phyloP scores from a whole-genome alignment of 257 asterid species.

The Plectranthus barbatus region DNA sequence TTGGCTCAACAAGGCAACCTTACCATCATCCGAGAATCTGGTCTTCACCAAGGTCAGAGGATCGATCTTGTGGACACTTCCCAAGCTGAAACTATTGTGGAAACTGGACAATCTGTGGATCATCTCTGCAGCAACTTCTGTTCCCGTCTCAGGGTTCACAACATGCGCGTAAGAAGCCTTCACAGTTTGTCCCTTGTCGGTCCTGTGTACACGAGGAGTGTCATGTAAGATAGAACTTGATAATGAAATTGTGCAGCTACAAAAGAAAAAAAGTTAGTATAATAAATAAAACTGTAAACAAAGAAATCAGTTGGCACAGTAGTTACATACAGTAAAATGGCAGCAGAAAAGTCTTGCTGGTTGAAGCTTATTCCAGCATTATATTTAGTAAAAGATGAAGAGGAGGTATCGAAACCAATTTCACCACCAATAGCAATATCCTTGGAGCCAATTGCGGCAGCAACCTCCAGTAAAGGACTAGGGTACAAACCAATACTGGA shows the following conservation, averaged over 20 bases:
- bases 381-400: constrained; percentile 71
- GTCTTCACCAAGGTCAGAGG: constrained; percentile 57
- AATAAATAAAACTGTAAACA: too few species aligned
- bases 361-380: constrained; percentile 75
- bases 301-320: too few species aligned
- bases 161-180: constrained; percentile 69
- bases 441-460: constrained; percentile 68
- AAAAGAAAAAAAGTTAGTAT: background rate
- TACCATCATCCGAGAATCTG: constrained; percentile 61
- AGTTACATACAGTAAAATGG: constrained; percentile 50
- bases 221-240: background rate
- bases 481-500: constrained; percentile 79
- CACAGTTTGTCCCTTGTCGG: constrained; percentile 74
- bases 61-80: constrained; percentile 55
- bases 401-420: constrained; percentile 65
- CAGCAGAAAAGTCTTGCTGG: constrained; percentile 72
- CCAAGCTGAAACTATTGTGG: constrained; percentile 66
- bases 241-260: background rate
- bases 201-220: constrained; percentile 25
- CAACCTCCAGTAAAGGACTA: constrained; percentile 63
- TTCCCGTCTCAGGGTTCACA: constrained; percentile 44
- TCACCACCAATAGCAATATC: constrained; percentile 71
- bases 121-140: constrained; percentile 84
- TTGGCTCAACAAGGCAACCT: constrained; percentile 55
- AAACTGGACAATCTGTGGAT: constrained; percentile 47